Base-by-base conservation (phyloP, 1,284 basidiomycete genomes). In the Leccinum griseonigrum region DNA sequence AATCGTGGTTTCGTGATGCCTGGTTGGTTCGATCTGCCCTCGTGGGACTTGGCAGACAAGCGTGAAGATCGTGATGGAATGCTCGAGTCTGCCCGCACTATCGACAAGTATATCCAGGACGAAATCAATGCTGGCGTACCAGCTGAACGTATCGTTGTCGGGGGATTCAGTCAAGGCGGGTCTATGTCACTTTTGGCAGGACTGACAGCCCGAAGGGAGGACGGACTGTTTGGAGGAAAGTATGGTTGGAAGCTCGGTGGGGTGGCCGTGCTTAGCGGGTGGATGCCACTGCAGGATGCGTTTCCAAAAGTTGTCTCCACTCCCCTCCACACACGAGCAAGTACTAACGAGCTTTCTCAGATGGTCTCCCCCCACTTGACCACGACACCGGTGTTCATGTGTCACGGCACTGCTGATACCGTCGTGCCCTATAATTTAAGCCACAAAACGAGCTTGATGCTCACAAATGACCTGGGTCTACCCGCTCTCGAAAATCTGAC, bases 91-190 rank as follows among this genome's bases (percentile, higher is more conserved):
- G 81, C 85, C 16, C 77, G 79, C 38, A 74, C 78, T 22, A 81
- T 97, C 67, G 88, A 89, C 69, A 75, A 82, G 61, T 78, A 96
- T 64, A 87, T 97, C 69, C 81, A 84, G 14, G 80, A 82, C 4
- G 95, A 97, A 74, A 79, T 94, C 36, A 85, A 88, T 60, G 79
- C 79, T 14, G 93, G 92, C 29, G 85, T 90, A 57, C 81, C 85
- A 6, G 77, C 88, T 29, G 79, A 82, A 58, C 83, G 86, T 31
- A 87, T 91, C 65, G 80, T 95, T 16, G 75, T 97, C 31, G 94
- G 92, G 36, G 95, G 95, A 1, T 97, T 97, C 78, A 90, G 87
- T 63, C 95, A 97, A 75, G 95, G 94, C 46, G 91, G 82, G 16
- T 85, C 88, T n/a, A 88, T 95, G 79, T 82, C 87, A 5, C 78